Evolutionary conservation across 805 yeast genomes (phyloP).

Genomic region (Ogataea haglerorum): DNA sequence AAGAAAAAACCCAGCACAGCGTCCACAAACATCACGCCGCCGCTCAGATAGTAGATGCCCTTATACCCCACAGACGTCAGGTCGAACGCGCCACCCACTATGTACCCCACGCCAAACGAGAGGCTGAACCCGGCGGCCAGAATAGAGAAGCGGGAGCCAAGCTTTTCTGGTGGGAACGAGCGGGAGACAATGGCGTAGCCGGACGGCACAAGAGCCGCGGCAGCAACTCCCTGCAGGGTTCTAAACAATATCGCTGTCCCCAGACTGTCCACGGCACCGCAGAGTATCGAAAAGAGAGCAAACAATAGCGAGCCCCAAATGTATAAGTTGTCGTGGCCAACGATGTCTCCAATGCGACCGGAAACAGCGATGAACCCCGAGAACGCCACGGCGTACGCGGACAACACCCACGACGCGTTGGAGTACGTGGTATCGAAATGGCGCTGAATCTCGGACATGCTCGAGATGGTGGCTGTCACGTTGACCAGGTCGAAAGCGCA

Average conservation of each 20-base stretch:
- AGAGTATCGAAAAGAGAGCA: conserved; percentile 30
- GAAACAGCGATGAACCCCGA: conserved; percentile 41
- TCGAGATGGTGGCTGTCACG: conserved; percentile 25
- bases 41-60: conserved; percentile 36
- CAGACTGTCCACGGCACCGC: conserved; percentile 35
- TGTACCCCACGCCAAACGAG: conserved; percentile 37
- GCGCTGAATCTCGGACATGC: conserved; percentile 29
- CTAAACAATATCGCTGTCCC: conserved; percentile 39
- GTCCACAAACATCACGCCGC: conserved; percentile 27
- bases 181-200: conserved; percentile 24
- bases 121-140: conserved; percentile 16
- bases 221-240: conserved; percentile 44
- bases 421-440: conserved; percentile 35
- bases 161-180: conserved; percentile 27
- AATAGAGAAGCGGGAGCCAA: conserved; percentile 28
- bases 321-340: conserved; percentile 37
- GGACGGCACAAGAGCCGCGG: conserved; percentile 39
- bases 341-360: conserved; percentile 41
- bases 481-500: conserved; percentile 25
- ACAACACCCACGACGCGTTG: conserved; percentile 40
- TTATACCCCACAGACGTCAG: conserved; percentile 36
- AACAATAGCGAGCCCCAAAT: conserved; percentile 15
- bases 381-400: conserved; percentile 42
- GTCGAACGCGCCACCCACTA: conserved; percentile 45
- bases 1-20: conserved; percentile 21